A percentile compares a stretch with the other conserved stretches of the same genome.
These are phyloP conservation scores for Myxozyma udenii DNA, from an alignment of 805 yeast genomes.

Conservation along the genomic window DNA sequence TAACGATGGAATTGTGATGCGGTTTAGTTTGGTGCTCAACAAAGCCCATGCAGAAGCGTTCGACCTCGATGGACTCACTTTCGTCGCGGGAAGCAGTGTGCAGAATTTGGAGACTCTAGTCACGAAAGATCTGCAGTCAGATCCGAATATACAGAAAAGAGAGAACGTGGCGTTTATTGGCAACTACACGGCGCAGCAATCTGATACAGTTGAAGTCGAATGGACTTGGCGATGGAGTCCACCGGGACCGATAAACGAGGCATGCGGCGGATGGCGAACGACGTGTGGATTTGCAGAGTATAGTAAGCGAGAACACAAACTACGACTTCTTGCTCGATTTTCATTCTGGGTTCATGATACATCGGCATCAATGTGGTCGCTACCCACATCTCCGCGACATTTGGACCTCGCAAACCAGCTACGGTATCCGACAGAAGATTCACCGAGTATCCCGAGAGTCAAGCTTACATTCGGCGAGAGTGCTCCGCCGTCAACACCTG, in stretches of 20 bases:
- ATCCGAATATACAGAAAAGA: conserved; percentile 37
- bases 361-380: conserved; percentile 10
- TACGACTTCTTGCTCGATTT: conserved; percentile 37
- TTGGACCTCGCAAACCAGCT: background rate
- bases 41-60: background rate
- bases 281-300: conserved; percentile 44
- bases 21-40: conserved; percentile 12
- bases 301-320: conserved; percentile 36
- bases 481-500: background rate
- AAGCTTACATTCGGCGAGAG: background rate
- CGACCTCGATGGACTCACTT: conserved; percentile 35
- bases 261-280: conserved; percentile 35
- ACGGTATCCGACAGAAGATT: background rate
- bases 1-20: conserved; percentile 13
- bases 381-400: conserved; percentile 15
- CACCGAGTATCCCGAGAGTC: background rate
- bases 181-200: conserved; percentile 31
- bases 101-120: conserved; percentile 36
- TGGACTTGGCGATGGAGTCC: conserved; percentile 39
- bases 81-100: conserved; percentile 34
- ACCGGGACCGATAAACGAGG: conserved; percentile 17
- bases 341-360: conserved; percentile 38
- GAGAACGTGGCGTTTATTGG: conserved; percentile 41
- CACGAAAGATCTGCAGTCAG: conserved; percentile 38
- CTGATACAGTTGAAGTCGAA: conserved; percentile 28